Percentiles rank a stretch among this genome's conserved stretches.
These are phyloP conservation scores for Naegleria lovaniensis DNA, from an alignment of 208 protist species.

Conservation along the genomic window DNA sequence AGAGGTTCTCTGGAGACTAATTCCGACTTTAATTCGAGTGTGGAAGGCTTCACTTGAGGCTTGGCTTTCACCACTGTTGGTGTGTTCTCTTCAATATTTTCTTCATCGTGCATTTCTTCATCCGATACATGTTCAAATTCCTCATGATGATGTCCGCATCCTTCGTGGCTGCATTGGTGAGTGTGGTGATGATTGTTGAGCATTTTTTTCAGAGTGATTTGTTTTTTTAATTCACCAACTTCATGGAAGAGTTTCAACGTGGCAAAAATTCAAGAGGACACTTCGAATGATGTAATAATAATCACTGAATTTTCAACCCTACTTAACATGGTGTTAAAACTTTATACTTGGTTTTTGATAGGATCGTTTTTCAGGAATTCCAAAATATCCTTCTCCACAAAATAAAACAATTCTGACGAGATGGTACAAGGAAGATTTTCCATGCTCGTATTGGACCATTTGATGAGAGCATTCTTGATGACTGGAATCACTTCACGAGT, in stretches of 20 bases:
- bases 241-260: no score
- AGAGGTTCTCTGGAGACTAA: not conserved
- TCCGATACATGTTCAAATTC: not conserved
- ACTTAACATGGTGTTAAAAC: no score
- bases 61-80: not conserved
- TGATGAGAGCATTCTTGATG: not conserved
- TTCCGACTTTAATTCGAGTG: not conserved
- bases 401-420: not conserved
- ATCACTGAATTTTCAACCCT: no score
- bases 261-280: no score
- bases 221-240: no score
- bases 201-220: not conserved
- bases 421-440: not conserved
- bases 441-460: not conserved
- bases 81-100: not conserved
- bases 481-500: not conserved
- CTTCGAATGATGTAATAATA: no score
- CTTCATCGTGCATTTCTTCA: not conserved
- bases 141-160: not conserved
- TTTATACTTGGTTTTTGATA: no score
- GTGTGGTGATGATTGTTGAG: not conserved
- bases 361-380: not conserved
- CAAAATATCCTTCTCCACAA: not conserved
- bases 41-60: not conserved
- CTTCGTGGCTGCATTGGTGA: not conserved